phyloP scores from a whole-genome alignment of 2,329 filamentous ascomycete species.

The Penicillium sp. region DNA sequence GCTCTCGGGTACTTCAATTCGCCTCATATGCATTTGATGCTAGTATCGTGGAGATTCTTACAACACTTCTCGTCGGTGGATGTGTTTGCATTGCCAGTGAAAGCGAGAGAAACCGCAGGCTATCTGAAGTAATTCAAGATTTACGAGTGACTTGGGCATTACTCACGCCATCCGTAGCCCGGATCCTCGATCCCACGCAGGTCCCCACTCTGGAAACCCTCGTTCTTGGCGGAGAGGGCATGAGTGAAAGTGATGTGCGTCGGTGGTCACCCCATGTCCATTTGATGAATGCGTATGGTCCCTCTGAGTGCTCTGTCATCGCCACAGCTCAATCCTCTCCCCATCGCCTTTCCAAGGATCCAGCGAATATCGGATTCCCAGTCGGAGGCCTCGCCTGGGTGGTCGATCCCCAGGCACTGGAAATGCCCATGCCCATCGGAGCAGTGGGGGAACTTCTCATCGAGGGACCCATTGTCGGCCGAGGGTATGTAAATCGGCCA shows the following conservation, averaged over 20 bases:
- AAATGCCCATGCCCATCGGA: not conserved
- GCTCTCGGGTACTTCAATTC: slow-evolving; percentile 34
- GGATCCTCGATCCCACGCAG: slow-evolving; percentile 4
- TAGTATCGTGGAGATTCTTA: slow-evolving; percentile 32
- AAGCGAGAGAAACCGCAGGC: slow-evolving; percentile 35
- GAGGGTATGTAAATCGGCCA: not conserved
- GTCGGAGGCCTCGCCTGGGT: not conserved
- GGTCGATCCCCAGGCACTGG: not conserved
- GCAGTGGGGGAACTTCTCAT: not conserved
- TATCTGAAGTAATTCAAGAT: not conserved
- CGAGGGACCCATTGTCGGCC: not conserved
- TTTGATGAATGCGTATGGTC: not conserved
- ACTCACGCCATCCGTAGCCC: slow-evolving; percentile 58
- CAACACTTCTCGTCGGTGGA: slow-evolving; percentile 43
- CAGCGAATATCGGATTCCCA: not conserved
- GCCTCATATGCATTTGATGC: slow-evolving; percentile 43
- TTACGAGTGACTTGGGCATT: slow-evolving; percentile 48
- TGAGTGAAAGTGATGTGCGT: not conserved
- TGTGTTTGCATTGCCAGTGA: slow-evolving; percentile 47
- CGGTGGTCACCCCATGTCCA: not conserved
- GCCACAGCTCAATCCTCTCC: not conserved
- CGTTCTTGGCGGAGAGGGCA: not conserved
- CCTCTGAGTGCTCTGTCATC: not conserved
- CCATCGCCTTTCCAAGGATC: not conserved
- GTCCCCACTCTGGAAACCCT: not conserved